Evolutionary conservation across 805 yeast species (phyloP).

Genomic region (Monosporozyma servazzii): DNA sequence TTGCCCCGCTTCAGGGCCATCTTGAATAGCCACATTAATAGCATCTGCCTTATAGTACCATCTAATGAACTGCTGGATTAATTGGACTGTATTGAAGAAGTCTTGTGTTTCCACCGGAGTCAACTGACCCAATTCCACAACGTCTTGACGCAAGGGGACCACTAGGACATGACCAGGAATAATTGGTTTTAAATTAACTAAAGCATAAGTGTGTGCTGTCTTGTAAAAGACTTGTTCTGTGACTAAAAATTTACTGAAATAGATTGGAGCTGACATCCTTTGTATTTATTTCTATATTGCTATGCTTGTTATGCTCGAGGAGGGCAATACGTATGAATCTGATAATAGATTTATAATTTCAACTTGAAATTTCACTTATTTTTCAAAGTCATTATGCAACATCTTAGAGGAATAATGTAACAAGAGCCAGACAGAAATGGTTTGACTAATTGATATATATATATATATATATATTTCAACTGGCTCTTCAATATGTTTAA

Average conservation of each 20-base stretch:
- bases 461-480: too few relatives aligned
- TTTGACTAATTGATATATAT: too few relatives aligned
- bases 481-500: not conserved
- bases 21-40: constrained; percentile 86
- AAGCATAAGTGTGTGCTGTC: constrained; percentile 62
- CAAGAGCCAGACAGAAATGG: too few relatives aligned
- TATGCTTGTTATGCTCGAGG: not conserved
- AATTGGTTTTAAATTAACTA: constrained; percentile 86
- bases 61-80: constrained; percentile 59
- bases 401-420: too few relatives aligned
- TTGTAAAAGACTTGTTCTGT: constrained; percentile 31
- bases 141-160: constrained; percentile 63
- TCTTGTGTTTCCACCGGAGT: constrained; percentile 65
- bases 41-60: constrained; percentile 68
- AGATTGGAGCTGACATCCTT: constrained; percentile 8
- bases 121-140: constrained; percentile 58
- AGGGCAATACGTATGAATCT: too few relatives aligned
- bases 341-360: too few relatives aligned
- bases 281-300: not conserved
- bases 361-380: too few relatives aligned
- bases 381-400: too few relatives aligned
- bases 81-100: constrained; percentile 66
- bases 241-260: constrained; percentile 28
- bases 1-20: constrained; percentile 94
- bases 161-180: constrained; percentile 91